Evolutionary conservation across 192 early-diverging fungal genomes (phyloP), one percentile per base, ranked within the genome.

Genomic region (Dissophora ornata): DNA sequence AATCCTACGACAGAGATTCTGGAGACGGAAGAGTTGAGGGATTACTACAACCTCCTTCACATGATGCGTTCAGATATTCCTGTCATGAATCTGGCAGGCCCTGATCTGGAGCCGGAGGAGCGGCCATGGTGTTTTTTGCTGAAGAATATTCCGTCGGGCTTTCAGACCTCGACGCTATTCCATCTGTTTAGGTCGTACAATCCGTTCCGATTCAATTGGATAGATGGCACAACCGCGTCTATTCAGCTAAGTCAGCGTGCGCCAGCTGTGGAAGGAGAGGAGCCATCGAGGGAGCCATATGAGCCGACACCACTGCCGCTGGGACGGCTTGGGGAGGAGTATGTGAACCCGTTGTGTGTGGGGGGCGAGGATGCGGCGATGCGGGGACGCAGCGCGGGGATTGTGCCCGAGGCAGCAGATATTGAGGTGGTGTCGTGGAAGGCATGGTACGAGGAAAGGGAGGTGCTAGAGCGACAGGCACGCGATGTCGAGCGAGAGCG

Each of bases 21-120:
- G 49, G 75, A 60, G 29, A 74, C 49, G 3, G 62, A 71, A 8
- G 74, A 66, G 18, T 42, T 69, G 36, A 79, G 50, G 21, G 22
- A 51, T 11, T 81, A 63, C 49, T 84, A 84, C 50, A 93, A 92
- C 68, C 82, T 87, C 49, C 29, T 95, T 5, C 84, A 86, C 63
- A 56, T 93, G 38, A 91, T 93, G 89, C 77, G 89, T 25, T 87
- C 81, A 26, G 89, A 91, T 46, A 75, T 89, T 15, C 82, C 82
- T 3, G 84, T 70, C 48, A 42, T 93, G 51, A 71, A 92, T 65
- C 49, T 95, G 18, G 58, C 57, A 5, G 91, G 90, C 1, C 56
- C 69, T 16, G 83, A 87, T 6, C 65, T 67, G 24, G 86, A 79
- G 28, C 59, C 66, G 0, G 78, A 83, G 21, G 71, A 80, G 1